Conservation (phyloP, 2,329 filamentous ascomycete genomes). For the Coniochaeta sp. region DNA sequence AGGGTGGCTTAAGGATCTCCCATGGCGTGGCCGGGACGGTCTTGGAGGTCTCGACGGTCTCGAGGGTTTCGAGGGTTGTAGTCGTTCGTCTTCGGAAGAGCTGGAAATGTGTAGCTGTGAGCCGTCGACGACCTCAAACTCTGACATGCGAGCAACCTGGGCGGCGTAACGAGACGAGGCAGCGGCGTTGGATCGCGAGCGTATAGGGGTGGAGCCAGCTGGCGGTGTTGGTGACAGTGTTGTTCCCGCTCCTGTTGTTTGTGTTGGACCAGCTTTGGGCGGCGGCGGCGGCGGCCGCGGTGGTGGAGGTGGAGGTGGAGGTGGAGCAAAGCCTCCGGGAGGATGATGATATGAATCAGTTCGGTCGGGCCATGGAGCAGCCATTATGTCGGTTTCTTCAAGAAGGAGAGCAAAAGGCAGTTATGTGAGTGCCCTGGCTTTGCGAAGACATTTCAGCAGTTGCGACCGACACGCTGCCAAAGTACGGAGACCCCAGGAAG, state of each 20-base stretch:
- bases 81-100: conserved; percentile 36
- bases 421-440: neutral
- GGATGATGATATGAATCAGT: neutral
- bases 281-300: neutral
- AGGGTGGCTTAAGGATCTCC: conserved; percentile 72
- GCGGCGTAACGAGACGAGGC: neutral
- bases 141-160: neutral
- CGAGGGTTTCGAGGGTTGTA: conserved; percentile 18
- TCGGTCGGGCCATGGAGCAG: neutral
- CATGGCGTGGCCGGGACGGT: conserved; percentile 39
- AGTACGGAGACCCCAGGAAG: neutral
- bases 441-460: conserved; percentile 1
- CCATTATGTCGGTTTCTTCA: neutral
- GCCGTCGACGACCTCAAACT: conserved; percentile 1
- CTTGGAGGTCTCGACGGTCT: conserved; percentile 7
- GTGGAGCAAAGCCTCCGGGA: neutral
- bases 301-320: neutral
- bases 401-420: neutral
- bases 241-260: too few relatives aligned
- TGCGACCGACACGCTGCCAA: neutral
- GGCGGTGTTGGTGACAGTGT: neutral
- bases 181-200: neutral
- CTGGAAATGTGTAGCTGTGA: conserved; percentile 18
- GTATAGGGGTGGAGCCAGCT: neutral
- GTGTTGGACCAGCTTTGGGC: neutral